Base-by-base conservation (phyloP, 2,329 filamentous ascomycete species). In the Phoma sp. region DNA sequence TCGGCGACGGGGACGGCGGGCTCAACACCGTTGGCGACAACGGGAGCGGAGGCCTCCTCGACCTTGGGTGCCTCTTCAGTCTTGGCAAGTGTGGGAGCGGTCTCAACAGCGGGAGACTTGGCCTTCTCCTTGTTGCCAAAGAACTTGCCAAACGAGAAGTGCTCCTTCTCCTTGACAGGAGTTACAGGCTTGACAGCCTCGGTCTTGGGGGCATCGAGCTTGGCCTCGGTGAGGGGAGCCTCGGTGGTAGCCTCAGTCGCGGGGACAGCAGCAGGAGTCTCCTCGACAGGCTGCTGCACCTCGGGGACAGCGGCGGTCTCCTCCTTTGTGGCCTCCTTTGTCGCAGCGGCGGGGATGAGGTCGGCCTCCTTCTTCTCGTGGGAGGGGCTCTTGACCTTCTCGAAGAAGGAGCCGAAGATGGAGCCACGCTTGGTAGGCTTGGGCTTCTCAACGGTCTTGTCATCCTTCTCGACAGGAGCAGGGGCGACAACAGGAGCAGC, bases 391-490 rank as follows among this genome's bases (percentile, higher is more conserved):
- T 77, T 78, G 52, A 81, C 70, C 72, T 77, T 77, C 65, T 91
- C 89, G 77, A 83, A 84, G 73, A 90, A 86, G 70, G 86, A 87
- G 67, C 86, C 86, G 78, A 96, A 96, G 69, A 93, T 88, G 63
- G 90, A 95, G 77, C 87, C 86, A 76, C 91, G 90, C 89, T 96
- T 96, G 77, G 85, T 82, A 42, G 76, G 75, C 86, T 91, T 92
- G 65, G 82, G 74, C 66, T 75, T 75, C 58, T 71, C 69, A 38
- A 75, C 78, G 60, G 69, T 67, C 60, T 70, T 65, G 22, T 62
- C 67, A 43, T 79, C 77, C 55, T 67, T 68, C 53, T 73, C 71
- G 22, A 56, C 57, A 25, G 58, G 37, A 25, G 57, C 41, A n/a
- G 59, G 51, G 22, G 53, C 52, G 44, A 53, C 56, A 11, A 53